These are phyloP conservation scores for Trichosporon asahii DNA, from an alignment of 1,284 basidiomycete species.

Conservation along the genomic window DNA sequence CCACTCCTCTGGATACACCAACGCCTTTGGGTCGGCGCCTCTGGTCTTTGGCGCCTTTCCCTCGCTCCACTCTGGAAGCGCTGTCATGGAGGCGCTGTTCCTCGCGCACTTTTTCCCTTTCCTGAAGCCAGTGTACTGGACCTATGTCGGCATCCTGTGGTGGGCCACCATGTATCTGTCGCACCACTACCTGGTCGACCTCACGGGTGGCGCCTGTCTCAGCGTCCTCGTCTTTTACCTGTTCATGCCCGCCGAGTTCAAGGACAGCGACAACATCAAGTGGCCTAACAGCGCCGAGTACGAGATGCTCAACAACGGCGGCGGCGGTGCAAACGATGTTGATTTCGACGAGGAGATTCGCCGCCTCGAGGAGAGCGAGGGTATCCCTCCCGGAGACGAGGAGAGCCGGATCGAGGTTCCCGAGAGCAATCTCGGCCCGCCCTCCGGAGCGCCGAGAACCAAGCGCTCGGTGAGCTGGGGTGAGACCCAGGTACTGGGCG, in stretches of 20 bases:
- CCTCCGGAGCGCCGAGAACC: slow-evolving; percentile 19
- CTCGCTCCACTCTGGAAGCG: slow-evolving; percentile 82
- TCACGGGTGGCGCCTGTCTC: slow-evolving; percentile 88
- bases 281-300: slow-evolving; percentile 40
- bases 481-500: slow-evolving; percentile 46
- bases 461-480: slow-evolving; percentile 47
- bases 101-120: slow-evolving; percentile 91
- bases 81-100: slow-evolving; percentile 90
- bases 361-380: slow-evolving; percentile 40
- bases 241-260: slow-evolving; percentile 75
- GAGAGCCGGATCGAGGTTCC: slow-evolving; percentile 25
- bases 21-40: slow-evolving; percentile 80
- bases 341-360: slow-evolving; percentile 52
- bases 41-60: slow-evolving; percentile 97
- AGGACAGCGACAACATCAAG: slow-evolving; percentile 59
- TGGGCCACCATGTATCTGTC: slow-evolving; percentile 99
- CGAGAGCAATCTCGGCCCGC: not conserved
- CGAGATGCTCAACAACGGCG: slow-evolving; percentile 33
- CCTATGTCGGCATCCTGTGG: slow-evolving; percentile 82
- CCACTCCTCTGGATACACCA: slow-evolving; percentile 70
- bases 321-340: slow-evolving; percentile 18
- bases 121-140: slow-evolving; percentile 66
- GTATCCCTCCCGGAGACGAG: slow-evolving; percentile 26
- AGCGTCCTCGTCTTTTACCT: slow-evolving; percentile 84
- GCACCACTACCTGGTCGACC: slow-evolving; percentile 96